Percentiles rank a stretch among this genome's conserved stretches.
Evolutionary conservation across 495 filamentous ascomycete species (phyloP).

Genomic region (Aspergillus cristatus): DNA sequence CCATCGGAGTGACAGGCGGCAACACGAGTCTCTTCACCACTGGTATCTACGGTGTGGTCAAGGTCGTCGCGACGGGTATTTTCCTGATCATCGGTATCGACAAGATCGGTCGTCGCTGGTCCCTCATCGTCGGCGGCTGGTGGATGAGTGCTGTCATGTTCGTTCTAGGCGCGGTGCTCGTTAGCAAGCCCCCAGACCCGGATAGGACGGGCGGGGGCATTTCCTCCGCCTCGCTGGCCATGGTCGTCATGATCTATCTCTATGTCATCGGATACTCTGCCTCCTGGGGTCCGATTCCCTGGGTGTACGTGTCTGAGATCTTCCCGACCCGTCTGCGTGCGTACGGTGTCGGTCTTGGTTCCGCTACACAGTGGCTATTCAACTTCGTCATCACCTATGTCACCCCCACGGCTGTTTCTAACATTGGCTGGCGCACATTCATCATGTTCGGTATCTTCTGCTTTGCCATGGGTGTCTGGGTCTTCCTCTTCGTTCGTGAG

Average conservation of each 20-base stretch:
- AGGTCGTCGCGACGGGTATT: constrained; percentile 46
- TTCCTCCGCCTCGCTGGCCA: constrained; percentile 34
- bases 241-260: constrained; percentile 47
- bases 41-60: constrained; percentile 43
- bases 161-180: constrained; percentile 64
- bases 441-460: constrained; percentile 48
- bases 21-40: constrained; percentile 41
- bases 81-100: constrained; percentile 65
- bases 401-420: constrained; percentile 30
- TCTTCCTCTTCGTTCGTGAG: constrained; percentile 50
- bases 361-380: constrained; percentile 44
- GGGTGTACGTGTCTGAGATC: constrained; percentile 53
- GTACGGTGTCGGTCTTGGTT: constrained; percentile 59
- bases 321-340: constrained; percentile 62
- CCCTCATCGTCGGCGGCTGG: constrained; percentile 59
- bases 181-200: constrained; percentile 31
- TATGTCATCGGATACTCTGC: constrained; percentile 39
- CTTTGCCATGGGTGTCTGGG: constrained; percentile 22
- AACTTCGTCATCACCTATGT: constrained; percentile 36
- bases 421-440: constrained; percentile 45
- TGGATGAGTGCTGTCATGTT: constrained; percentile 63
- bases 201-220: constrained; percentile 9
- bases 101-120: constrained; percentile 55
- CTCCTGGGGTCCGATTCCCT: constrained; percentile 37
- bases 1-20: constrained; percentile 33